Base-by-base conservation (phyloP, 352 stramenopile species). In the Phytophthora aleatoria region DNA sequence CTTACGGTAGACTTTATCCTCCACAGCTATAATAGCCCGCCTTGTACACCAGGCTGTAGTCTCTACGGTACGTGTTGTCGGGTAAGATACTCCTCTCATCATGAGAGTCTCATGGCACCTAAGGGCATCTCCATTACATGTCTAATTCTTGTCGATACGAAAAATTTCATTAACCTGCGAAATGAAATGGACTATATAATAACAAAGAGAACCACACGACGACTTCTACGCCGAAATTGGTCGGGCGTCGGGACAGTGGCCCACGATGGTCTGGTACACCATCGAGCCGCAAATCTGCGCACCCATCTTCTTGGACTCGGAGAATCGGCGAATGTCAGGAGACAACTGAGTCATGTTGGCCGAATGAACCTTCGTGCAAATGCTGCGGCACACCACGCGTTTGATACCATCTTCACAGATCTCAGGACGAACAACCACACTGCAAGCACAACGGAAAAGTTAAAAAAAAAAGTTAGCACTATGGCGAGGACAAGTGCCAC, bases 281-380 rank as follows among this genome's bases (percentile, higher is more conserved):
- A 58, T 69, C 30, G 57, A 73, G 11, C 68, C 68, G 24, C 64
- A 73, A 27, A 73, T 67, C 33, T 73, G 57, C n/a, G 68, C 68
- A n/a, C 68, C 64, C 63, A 73, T 67, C 20, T 69, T 71, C 42
- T 69, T 72, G 5, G 57, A 69, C 63, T 73, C 57, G n/a, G 63
- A 61, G 28, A 76, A 76, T 1, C 68, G 63, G 3, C 43, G 57
- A 55, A 72, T 69, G 15, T 73, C 63, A 3, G 63, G 41, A 16
- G 68, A 69, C 30, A 76, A 26, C 27, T 65, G 54, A 1, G 52
- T 43, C 63, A 66, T 41, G 15, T 41, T 65, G 3, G 24, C 63
- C 10, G 59, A 69, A 61, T 76, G 67, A 33, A 74, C 45, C 50
- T 80, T 80, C 3, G 69, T 77, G 57, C 72, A 77, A 43, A 76